Evolutionary conservation across 2,329 filamentous ascomycete species (phyloP), one percentile per base, ranked within the genome.

Genomic region (Dothideomycetes sp.): DNA sequence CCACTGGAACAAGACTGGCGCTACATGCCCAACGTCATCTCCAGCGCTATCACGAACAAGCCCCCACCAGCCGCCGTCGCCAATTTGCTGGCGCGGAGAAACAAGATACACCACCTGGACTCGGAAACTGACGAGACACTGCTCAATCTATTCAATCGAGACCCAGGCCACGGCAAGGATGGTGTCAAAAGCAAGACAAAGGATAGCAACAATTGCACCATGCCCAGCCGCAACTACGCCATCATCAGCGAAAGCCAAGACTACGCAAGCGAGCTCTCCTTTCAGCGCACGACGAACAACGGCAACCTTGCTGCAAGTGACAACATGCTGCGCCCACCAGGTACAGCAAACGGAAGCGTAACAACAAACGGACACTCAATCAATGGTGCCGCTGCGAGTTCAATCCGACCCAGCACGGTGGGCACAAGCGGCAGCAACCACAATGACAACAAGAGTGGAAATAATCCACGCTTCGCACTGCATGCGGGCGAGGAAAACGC

Each of bases 191-290:
- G 65, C 45, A 79, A 88, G 64, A 84, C 81, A 3, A 74, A 79
- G 1, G 66, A 66, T 32, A 81, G 73, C 55, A 95, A 95, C 61
- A 74, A 84, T 47, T 83, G 85, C 45, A 95, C 88, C 9, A 95
- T 95, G 77, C 76, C 77, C 1, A 75, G 70, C 37, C 66, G 77
- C 39, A 79, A 81, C 57, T 79, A 75, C 53, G 76, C 76, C 42
- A 75, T 74, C 54, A 73, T 80, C 56, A 69, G 69, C 33, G 75
- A 80, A 50, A 66, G 62, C 11, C 54, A 59, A 45, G 52, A 37
- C 34, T 57, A 44, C 44, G 48, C 9, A n/a, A 35, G 60, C 33
- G 45, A 49, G 19, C 8, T 32, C 44, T 1, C 47, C 50, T 12
- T 27, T 27, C 4, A 38, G 47, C 19, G 5, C 41, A 47, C 34